phyloP scores from a whole-genome alignment of 257 asterid genomes.

The Apocynum venetum region DNA sequence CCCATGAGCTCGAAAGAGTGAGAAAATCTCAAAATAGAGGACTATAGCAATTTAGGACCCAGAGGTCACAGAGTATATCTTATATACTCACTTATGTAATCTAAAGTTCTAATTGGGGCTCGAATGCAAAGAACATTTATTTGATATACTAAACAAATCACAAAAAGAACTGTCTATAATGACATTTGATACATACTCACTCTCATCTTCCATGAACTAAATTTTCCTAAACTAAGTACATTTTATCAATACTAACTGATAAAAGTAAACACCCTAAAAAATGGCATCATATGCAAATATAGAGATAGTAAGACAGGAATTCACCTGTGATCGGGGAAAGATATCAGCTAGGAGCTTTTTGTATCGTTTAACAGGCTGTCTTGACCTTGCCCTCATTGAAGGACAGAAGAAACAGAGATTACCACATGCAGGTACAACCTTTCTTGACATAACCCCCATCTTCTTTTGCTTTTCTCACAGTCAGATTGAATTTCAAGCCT shows the following conservation, averaged over 20 bases:
- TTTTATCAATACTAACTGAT: background rate
- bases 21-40: background rate
- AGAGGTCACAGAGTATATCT: background rate
- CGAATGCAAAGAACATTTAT: background rate
- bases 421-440: constrained; percentile 50
- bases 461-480: constrained; percentile 2
- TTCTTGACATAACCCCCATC: constrained; percentile 56
- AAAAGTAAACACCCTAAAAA: background rate
- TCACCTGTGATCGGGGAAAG: constrained; percentile 48
- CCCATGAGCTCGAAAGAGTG: background rate
- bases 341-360: constrained; percentile 47
- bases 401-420: constrained; percentile 49
- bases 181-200: background rate
- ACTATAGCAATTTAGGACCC: background rate
- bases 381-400: constrained; percentile 47
- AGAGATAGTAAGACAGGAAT: background rate
- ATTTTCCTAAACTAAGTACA: background rate
- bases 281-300: background rate
- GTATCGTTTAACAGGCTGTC: constrained; percentile 53
- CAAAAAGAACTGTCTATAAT: background rate
- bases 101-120: background rate
- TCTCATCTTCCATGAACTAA: background rate
- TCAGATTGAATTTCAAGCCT: constrained; percentile 19
- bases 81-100: background rate
- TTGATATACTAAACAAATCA: background rate